Conservation (phyloP, 2,329 filamentous ascomycete genomes). For the Fusarium setosum region DNA sequence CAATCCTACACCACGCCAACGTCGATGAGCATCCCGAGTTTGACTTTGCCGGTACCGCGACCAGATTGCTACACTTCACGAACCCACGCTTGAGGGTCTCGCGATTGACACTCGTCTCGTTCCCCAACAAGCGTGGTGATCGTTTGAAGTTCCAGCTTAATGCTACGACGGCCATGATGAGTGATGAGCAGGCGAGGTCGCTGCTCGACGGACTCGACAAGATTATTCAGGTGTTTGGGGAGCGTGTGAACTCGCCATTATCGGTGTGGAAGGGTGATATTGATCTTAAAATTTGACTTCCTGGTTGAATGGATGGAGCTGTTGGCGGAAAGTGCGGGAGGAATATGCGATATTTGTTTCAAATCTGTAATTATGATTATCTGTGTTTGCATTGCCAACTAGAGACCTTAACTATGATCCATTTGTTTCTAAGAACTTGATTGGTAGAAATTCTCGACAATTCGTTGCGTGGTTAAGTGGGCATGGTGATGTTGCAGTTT, state of each 20-base stretch:
- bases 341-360: too few relatives aligned
- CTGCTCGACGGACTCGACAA: background rate
- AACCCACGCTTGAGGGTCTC: background rate
- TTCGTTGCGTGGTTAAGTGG: too few relatives aligned
- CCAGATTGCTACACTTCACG: background rate
- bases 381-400: too few relatives aligned
- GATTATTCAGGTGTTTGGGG: background rate
- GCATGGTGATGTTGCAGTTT: too few relatives aligned
- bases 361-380: too few relatives aligned
- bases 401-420: too few relatives aligned
- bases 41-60: background rate
- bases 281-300: background rate
- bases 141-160: background rate
- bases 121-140: background rate
- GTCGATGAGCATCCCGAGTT: slow-evolving; percentile 32
- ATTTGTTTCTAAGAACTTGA: too few relatives aligned
- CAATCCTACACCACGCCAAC: slow-evolving; percentile 35
- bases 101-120: background rate
- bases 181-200: background rate
- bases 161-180: background rate
- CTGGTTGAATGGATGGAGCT: too few relatives aligned
- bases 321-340: too few relatives aligned
- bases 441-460: too few relatives aligned
- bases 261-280: background rate
- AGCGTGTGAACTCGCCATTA: background rate